phyloP scores from a whole-genome alignment of 2,329 filamentous ascomycete species.

The Epichloe scottii region DNA sequence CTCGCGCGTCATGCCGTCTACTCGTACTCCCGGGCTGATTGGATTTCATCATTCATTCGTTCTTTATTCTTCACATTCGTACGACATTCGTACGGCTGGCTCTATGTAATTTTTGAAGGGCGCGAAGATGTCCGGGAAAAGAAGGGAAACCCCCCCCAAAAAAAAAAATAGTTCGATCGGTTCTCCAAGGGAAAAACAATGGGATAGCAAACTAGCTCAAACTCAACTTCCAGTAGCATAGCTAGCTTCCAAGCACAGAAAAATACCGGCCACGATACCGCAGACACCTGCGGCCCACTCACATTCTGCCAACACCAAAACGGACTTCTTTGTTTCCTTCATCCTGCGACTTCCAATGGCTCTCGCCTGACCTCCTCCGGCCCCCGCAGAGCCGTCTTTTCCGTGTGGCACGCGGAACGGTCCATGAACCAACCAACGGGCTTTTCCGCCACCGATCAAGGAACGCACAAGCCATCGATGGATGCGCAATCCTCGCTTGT shows the following conservation, averaged over 20 bases:
- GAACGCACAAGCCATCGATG: neutral
- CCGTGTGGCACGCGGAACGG: neutral
- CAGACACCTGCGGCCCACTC: neutral
- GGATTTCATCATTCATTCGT: too few species aligned
- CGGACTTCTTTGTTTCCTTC: neutral
- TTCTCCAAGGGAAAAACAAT: neutral
- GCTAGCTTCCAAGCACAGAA: neutral
- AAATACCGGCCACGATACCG: neutral
- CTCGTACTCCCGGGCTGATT: too few species aligned
- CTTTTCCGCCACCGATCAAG: neutral
- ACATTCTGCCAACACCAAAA: neutral
- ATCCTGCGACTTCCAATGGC: neutral
- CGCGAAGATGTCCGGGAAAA: too few species aligned
- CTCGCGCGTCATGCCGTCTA: too few species aligned
- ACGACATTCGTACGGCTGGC: too few species aligned
- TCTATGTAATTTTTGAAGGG: too few species aligned
- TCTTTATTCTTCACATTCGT: too few species aligned
- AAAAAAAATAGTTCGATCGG: too few species aligned
- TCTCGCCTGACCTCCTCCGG: neutral
- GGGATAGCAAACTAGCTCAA: neutral
- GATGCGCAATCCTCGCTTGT: neutral
- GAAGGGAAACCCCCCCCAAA: too few species aligned
- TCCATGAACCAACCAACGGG: neutral
- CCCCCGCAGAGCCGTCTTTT: neutral
- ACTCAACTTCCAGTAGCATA: too few species aligned